A percentile compares a stretch with the other conserved stretches of the same genome.
Conservation (phyloP, 805 yeast genomes). For the Yamadazyma sp. region DNA sequence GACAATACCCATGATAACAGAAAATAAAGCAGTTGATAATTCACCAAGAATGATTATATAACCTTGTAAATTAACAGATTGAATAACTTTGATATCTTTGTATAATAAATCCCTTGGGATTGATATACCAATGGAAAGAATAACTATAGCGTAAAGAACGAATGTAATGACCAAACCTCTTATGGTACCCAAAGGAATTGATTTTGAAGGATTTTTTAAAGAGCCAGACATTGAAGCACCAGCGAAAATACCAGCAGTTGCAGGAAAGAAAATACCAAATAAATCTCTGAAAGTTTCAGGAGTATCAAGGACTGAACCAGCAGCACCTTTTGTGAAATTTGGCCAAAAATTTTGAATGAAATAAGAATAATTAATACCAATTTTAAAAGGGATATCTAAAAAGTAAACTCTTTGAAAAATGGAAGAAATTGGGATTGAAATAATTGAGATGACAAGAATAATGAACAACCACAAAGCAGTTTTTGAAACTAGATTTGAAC, state of each 20-base stretch:
- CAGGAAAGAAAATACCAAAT: conserved; percentile 96
- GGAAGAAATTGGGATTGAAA: conserved; percentile 79
- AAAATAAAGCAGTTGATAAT: conserved; percentile 83
- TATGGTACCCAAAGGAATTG: conserved; percentile 92
- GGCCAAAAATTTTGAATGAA: conserved; percentile 69
- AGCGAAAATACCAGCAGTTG: conserved; percentile 97
- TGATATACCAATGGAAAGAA: conserved; percentile 72
- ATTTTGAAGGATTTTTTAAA: conserved; percentile 74
- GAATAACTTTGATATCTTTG: conserved; percentile 80
- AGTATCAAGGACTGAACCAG: conserved; percentile 68
- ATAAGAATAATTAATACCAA: conserved; percentile 74
- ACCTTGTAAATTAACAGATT: conserved; percentile 70
- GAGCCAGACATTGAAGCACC: conserved; percentile 99
- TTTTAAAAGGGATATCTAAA: conserved; percentile 46
- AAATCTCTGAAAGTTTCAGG: conserved; percentile 77
- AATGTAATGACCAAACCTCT: conserved; percentile 81
- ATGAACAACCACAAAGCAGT: conserved; percentile 77
- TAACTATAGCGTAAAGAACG: conserved; percentile 72
- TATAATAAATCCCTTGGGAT: conserved; percentile 78
- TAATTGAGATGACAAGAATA: conserved; percentile 63
- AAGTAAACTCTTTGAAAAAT: conserved; percentile 61
- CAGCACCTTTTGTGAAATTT: conserved; percentile 83
- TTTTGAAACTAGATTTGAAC: conserved; percentile 75
- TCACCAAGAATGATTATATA: conserved; percentile 81
- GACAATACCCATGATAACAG: conserved; percentile 91